Evolutionary conservation across 148 eudicot species (phyloP), one percentile per base, ranked within the genome.

Genomic region (Heliosperma pusillum): DNA sequence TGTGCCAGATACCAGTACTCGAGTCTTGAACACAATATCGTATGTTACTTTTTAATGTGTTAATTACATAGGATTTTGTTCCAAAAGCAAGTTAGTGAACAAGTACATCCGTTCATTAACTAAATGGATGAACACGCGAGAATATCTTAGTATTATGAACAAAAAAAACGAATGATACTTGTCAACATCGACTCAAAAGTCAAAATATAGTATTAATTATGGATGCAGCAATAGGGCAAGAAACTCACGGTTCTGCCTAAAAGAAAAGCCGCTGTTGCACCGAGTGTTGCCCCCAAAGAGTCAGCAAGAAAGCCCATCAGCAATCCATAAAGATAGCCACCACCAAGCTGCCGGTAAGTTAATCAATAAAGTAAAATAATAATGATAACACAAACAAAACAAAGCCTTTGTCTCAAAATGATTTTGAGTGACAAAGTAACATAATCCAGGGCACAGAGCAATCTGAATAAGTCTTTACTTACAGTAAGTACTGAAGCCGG

Each of bases 401-500:
- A 2, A 26, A 66, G 45, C 24, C 25, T 42, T 9, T n/a, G 45
- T n/a, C 16, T 11, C 33, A 12, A 45, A 69, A 12, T 45, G 2
- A 40, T 67, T 42, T 42, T 6, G 42, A 0, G 71, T 16, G 53
- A 36, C 44, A 22, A 65, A 65, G 26, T 36, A 63, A 63, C 15
- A 29, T 63, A 11, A n/a, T n/a, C n/a, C n/a, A n/a, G n/a, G n/a
- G n/a, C n/a, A n/a, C n/a, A n/a, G n/a, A n/a, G n/a, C n/a, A n/a
- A n/a, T n/a, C n/a, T n/a, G n/a, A n/a, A n/a, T 7, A 33, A 36
- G 58, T 52, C 21, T 47, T 59, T 71, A 76, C 90, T 82, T 87
- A 94, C 98, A 21, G 97, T 91, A 70, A 94, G 98, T 74, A 94
- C 82, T 73, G 98, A 91, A 67, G 96, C 98, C 63, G 98, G 98